phyloP scores from a whole-genome alignment of 2,329 filamentous ascomycete species.

The Diatrype stigma region DNA sequence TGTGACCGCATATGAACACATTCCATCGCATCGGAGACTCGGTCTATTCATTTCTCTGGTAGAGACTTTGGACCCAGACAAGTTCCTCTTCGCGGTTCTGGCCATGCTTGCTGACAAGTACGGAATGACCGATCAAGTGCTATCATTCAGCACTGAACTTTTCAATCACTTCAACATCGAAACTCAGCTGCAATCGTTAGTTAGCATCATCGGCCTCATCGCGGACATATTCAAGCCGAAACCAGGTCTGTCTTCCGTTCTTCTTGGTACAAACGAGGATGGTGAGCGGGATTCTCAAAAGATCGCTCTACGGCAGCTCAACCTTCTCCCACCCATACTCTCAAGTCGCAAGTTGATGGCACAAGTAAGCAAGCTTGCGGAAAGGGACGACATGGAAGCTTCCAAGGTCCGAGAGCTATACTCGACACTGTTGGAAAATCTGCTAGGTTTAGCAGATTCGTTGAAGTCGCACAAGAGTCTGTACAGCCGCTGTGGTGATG shows the following conservation, averaged over 20 bases:
- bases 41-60: constrained; percentile 81
- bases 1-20: constrained; percentile 92
- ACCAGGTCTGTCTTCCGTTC: constrained; percentile 65
- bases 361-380: constrained; percentile 54
- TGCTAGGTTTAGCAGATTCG: constrained; percentile 62
- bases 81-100: constrained; percentile 83
- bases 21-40: constrained; percentile 79
- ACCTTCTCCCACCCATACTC: constrained; percentile 54
- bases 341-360: constrained; percentile 53
- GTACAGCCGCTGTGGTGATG: constrained; percentile 59
- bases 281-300: constrained; percentile 44
- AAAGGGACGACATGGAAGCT: constrained; percentile 60
- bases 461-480: constrained; percentile 54
- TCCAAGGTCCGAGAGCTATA: constrained; percentile 66
- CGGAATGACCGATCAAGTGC: constrained; percentile 67
- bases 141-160: constrained; percentile 72
- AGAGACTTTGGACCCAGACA: constrained; percentile 76
- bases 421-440: constrained; percentile 61
- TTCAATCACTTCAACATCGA: constrained; percentile 68
- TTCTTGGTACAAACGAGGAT: constrained; percentile 58
- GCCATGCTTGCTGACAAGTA: constrained; percentile 91
- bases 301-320: constrained; percentile 51
- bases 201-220: constrained; percentile 71
- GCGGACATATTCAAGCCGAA: constrained; percentile 72
- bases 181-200: constrained; percentile 73